These are phyloP conservation scores for Candida dubliniensis DNA, from an alignment of 1,139 yeast genomes.

Conservation along the genomic window DNA sequence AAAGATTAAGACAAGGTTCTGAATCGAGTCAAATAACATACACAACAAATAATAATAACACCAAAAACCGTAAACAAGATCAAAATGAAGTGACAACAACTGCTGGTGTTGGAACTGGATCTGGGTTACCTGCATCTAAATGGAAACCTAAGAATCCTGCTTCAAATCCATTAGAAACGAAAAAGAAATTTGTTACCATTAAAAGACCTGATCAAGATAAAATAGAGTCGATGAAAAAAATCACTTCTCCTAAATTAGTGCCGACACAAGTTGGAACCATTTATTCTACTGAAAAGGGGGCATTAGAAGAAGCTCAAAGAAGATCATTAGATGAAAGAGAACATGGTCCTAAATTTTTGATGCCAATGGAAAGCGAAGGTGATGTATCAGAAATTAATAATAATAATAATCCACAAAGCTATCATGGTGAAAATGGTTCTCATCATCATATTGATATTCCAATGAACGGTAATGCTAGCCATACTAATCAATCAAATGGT, in stretches of 20 bases:
- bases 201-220: conserved; percentile 49
- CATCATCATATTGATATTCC: conserved; percentile 9
- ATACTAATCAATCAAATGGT: neutral
- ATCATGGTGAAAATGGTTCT: conserved; percentile 3
- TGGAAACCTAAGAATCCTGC: conserved; percentile 73
- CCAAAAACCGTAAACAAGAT: neutral
- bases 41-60: conserved; percentile 10
- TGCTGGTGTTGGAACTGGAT: neutral
- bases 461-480: neutral
- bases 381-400: conserved; percentile 31
- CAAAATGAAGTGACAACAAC: conserved; percentile 3
- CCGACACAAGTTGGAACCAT: conserved; percentile 35
- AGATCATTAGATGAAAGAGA: conserved; percentile 12
- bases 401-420: conserved; percentile 2
- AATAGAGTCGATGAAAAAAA: conserved; percentile 25
- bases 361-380: conserved; percentile 30
- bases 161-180: conserved; percentile 74
- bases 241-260: conserved; percentile 12
- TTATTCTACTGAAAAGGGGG: conserved; percentile 53
- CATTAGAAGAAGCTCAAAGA: conserved; percentile 36
- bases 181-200: conserved; percentile 67
- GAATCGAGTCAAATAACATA: conserved; percentile 11
- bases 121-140: conserved; percentile 17
- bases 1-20: conserved; percentile 13
- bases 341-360: conserved; percentile 19